Evolutionary conservation across 768 basidiomycete species (phyloP).

Genomic region (Epithele typhae): DNA sequence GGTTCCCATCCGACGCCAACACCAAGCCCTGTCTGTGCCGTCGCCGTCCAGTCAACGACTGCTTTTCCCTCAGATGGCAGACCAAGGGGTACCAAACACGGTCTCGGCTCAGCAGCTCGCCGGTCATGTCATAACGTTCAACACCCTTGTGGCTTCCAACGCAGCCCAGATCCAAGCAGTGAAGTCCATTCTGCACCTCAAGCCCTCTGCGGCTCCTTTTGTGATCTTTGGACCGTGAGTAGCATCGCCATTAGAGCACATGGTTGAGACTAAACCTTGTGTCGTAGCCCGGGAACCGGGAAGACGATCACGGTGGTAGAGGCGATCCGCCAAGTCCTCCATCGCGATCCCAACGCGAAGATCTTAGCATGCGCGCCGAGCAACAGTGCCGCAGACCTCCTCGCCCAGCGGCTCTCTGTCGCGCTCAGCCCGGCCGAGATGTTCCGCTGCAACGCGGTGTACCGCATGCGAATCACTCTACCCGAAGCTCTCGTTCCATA

Average conservation of each 20-base stretch:
- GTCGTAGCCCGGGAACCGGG: constrained; percentile 34
- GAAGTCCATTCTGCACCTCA: constrained; percentile 37
- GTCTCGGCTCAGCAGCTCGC: too few species aligned
- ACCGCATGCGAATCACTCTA: constrained; percentile 33
- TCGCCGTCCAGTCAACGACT: constrained; percentile 18
- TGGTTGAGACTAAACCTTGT: too few species aligned
- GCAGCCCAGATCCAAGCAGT: constrained; percentile 46
- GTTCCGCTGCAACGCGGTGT: constrained; percentile 52
- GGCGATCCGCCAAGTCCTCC: constrained; percentile 31
- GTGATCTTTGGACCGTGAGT: constrained; percentile 61
- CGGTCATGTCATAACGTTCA: too few species aligned
- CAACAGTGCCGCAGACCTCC: constrained; percentile 33
- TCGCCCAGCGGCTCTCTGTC: constrained; percentile 25
- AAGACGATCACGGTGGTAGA: constrained; percentile 37
- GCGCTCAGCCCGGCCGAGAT: constrained; percentile 28
- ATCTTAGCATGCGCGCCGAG: constrained; percentile 34
- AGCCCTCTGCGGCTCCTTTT: constrained; percentile 48
- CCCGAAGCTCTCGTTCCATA: constrained; percentile 34
- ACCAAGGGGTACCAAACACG: too few species aligned
- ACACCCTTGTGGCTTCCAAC: constrained; percentile 43
- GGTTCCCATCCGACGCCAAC: constrained; percentile 51
- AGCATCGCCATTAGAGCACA: too few species aligned
- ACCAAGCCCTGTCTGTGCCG: constrained; percentile 47
- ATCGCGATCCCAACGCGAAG: constrained; percentile 12
- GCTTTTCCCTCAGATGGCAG: not conserved